phyloP scores from a whole-genome alignment of 2,329 filamentous ascomycete species.

The Hymenoscyphus scutula region DNA sequence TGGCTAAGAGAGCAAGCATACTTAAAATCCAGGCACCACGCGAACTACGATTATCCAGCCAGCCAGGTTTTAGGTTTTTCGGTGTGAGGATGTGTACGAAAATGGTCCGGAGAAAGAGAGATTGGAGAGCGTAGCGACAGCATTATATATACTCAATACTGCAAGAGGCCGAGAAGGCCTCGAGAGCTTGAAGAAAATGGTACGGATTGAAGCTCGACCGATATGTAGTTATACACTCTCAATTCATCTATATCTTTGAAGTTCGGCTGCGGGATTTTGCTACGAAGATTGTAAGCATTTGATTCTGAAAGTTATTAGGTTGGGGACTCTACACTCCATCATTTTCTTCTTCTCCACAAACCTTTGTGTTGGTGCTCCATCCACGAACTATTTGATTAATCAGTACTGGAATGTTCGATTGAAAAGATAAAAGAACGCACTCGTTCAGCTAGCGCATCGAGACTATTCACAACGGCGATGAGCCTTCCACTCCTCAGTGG shows the following conservation, averaged over 20 bases:
- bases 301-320: background rate
- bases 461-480: constrained; percentile 46
- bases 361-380: constrained; percentile 44
- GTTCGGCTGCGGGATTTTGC: constrained; percentile 25
- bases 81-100: too few species aligned
- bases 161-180: too few species aligned
- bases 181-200: too few species aligned
- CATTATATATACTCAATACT: too few species aligned
- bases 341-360: constrained; percentile 43
- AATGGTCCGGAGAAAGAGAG: too few species aligned
- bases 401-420: background rate
- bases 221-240: too few species aligned
- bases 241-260: constrained; percentile 25
- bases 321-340: constrained; percentile 29
- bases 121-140: too few species aligned
- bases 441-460: constrained; percentile 48
- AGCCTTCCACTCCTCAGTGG: constrained; percentile 44
- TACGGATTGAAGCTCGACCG: too few species aligned
- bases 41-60: too few species aligned
- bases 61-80: too few species aligned
- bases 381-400: constrained; percentile 39
- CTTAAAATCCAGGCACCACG: too few species aligned
- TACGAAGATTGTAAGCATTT: constrained; percentile 13
- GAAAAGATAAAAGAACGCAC: background rate
- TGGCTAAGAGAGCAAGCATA: too few species aligned